phyloP scores from a whole-genome alignment of 768 basidiomycete species.

The Leucocoprinus birnbaumii region DNA sequence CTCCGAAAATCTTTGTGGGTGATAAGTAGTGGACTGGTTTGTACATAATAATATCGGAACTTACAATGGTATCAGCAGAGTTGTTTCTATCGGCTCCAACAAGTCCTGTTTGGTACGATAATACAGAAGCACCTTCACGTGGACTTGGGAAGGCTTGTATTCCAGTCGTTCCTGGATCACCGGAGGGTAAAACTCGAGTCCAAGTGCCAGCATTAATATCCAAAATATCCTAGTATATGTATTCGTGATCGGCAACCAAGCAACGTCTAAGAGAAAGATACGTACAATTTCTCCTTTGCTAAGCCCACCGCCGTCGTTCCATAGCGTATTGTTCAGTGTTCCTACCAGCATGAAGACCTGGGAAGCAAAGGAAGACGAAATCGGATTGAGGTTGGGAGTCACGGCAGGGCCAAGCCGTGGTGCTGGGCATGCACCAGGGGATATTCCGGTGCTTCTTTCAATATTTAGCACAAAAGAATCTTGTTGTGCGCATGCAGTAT shows the following conservation, averaged over 20 bases:
- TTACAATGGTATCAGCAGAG: slow-evolving; percentile 64
- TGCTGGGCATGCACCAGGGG: slow-evolving; percentile 56
- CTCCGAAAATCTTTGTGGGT: slow-evolving; percentile 61
- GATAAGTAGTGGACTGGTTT: background rate
- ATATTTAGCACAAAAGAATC: slow-evolving; percentile 56
- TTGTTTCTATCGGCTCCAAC: slow-evolving; percentile 48
- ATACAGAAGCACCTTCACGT: slow-evolving; percentile 66
- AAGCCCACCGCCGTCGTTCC: slow-evolving; percentile 64
- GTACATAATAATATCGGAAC: slow-evolving; percentile 15
- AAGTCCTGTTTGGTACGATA: slow-evolving; percentile 51
- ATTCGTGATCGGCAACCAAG: slow-evolving; percentile 6
- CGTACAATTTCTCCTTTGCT: slow-evolving; percentile 73
- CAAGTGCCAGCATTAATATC: slow-evolving; percentile 60
- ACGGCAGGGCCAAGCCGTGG: slow-evolving; percentile 60
- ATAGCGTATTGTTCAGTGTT: slow-evolving; percentile 56
- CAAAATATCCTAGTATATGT: slow-evolving; percentile 48
- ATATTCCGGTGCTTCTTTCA: slow-evolving; percentile 28
- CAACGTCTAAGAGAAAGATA: slow-evolving; percentile 9
- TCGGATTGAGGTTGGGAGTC: slow-evolving; percentile 55
- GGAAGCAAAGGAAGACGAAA: slow-evolving; percentile 52
- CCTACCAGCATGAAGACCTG: slow-evolving; percentile 75
- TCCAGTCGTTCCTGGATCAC: slow-evolving; percentile 62
- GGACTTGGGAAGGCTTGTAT: slow-evolving; percentile 55
- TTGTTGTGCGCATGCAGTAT: slow-evolving; percentile 54
- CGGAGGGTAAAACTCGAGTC: slow-evolving; percentile 73